Evolutionary conservation across 257 asterid genomes (phyloP).

Genomic region (Solanum chmielewskii): DNA sequence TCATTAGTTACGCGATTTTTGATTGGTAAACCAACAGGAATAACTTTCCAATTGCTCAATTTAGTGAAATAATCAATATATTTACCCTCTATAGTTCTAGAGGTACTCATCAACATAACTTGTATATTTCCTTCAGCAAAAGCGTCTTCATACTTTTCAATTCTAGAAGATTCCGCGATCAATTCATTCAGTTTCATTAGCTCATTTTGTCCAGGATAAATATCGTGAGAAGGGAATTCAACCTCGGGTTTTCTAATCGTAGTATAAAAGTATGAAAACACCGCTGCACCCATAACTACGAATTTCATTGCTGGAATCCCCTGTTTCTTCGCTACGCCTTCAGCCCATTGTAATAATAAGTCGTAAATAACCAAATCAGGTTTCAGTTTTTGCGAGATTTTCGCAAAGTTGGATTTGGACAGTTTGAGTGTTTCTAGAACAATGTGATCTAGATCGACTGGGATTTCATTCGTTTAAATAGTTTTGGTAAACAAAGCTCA

Average conservation of each 20-base stretch:
- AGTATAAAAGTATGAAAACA: neutral
- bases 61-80: constrained; percentile 28
- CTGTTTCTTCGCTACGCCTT: neutral
- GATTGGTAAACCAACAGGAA: constrained; percentile 22
- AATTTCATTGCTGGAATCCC: neutral
- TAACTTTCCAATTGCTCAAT: neutral
- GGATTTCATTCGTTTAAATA: constrained; percentile 24
- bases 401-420: neutral
- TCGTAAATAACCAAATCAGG: neutral
- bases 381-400: neutral
- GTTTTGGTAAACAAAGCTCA: constrained; percentile 24
- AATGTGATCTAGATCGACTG: constrained; percentile 6
- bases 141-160: constrained; percentile 7
- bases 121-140: neutral
- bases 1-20: neutral
- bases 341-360: neutral
- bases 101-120: constrained; percentile 16
- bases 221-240: neutral
- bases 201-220: neutral
- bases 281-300: neutral
- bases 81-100: constrained; percentile 30
- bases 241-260: neutral
- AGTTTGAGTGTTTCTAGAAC: neutral
- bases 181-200: neutral
- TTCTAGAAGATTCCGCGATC: neutral